Percentiles rank a stretch among this genome's conserved stretches.
These are phyloP conservation scores for Teunomyces atbi DNA, from an alignment of 805 yeast genomes.

Conservation along the genomic window DNA sequence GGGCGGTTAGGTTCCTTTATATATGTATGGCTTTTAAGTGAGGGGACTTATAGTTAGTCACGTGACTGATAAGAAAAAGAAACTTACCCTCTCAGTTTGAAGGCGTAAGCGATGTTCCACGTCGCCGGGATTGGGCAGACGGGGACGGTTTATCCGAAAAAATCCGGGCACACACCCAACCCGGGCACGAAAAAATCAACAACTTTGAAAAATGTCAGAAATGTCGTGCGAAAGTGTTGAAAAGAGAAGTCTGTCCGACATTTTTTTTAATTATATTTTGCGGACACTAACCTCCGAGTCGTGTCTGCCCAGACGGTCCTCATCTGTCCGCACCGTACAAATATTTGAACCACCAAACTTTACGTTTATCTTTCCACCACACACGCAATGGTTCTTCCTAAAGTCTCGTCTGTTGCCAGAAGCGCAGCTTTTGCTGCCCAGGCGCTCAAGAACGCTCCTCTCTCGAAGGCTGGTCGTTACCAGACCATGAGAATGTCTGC, in stretches of 20 bases:
- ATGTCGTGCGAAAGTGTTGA: no score
- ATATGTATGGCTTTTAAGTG: neutral
- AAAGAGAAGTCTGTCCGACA: no score
- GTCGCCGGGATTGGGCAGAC: no score
- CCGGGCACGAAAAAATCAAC: no score
- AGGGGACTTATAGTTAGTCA: neutral
- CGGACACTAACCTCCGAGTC: slow-evolving; percentile 20
- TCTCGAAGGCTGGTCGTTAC: slow-evolving; percentile 30
- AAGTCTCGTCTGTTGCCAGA: slow-evolving; percentile 39
- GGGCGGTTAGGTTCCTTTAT: no score
- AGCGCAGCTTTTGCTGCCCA: slow-evolving; percentile 42
- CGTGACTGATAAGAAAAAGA: no score
- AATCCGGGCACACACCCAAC: no score
- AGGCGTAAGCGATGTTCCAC: no score
- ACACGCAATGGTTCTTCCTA: slow-evolving; percentile 20
- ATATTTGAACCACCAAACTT: slow-evolving; percentile 1
- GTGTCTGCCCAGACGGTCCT: slow-evolving; percentile 24
- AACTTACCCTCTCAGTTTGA: no score
- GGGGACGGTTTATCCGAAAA: no score
- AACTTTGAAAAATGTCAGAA: no score
- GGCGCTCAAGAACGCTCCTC: slow-evolving; percentile 26
- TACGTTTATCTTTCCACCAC: neutral
- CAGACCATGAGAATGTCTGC: slow-evolving; percentile 36
- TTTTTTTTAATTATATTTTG: no score
- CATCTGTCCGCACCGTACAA: slow-evolving; percentile 24